These are phyloP conservation scores for Sporothrix brunneoviolacea DNA, from an alignment of 2,329 filamentous ascomycete genomes.

Conservation along the genomic window DNA sequence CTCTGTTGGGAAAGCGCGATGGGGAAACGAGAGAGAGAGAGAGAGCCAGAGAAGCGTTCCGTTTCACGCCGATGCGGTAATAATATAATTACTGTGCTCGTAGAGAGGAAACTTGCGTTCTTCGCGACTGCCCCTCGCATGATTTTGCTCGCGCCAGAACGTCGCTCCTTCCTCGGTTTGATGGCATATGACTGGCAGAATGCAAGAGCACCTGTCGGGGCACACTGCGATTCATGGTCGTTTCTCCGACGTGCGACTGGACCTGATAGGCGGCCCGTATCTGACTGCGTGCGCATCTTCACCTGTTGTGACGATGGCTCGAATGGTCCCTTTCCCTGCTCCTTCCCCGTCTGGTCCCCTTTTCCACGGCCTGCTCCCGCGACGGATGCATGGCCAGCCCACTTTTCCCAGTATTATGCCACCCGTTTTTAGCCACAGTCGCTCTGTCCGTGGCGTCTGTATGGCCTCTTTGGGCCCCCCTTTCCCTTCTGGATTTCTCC, in stretches of 20 bases:
- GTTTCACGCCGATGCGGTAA: no score
- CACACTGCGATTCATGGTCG: neutral
- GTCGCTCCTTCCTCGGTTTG: no score
- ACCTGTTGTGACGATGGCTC: neutral
- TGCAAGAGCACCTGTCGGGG: neutral
- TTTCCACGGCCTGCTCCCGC: conserved; percentile 4
- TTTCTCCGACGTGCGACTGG: neutral
- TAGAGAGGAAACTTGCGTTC: no score
- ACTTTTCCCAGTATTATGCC: conserved; percentile 2
- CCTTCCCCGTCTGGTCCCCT: neutral
- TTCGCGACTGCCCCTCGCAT: no score
- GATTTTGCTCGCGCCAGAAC: no score
- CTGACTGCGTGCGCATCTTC: neutral
- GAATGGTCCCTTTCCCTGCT: neutral
- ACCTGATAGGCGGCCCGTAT: conserved; percentile 6
- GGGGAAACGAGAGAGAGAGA: no score
- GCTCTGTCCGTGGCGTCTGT: no score
- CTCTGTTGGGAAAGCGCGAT: no score
- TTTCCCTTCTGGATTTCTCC: neutral
- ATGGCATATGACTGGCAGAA: neutral
- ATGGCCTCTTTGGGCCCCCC: neutral
- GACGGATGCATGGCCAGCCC: neutral
- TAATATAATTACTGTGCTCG: no score
- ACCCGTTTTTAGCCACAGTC: conserved; percentile 4
- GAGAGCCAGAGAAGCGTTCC: no score